Evolutionary conservation across 2,329 filamentous ascomycete species (phyloP).

Genomic region (Myotisia sp.): DNA sequence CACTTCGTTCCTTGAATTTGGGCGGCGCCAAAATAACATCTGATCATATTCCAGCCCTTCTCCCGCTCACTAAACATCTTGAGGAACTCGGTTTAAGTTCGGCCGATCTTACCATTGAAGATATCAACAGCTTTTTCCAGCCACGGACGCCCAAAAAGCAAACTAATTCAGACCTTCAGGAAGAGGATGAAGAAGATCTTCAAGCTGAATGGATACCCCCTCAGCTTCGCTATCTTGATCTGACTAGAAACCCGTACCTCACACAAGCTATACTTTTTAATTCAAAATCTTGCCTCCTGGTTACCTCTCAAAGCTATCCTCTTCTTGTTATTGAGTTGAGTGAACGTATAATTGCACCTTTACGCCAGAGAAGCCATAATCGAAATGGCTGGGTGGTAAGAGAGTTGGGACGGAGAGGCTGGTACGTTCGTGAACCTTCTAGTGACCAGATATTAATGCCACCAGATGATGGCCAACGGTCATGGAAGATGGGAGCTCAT

Average conservation of each 20-base stretch:
- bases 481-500: constrained; percentile 73
- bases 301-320: constrained; percentile 47
- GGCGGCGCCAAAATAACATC: constrained; percentile 58
- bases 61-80: constrained; percentile 53
- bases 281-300: constrained; percentile 41
- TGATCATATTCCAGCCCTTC: constrained; percentile 49
- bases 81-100: constrained; percentile 64
- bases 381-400: constrained; percentile 56
- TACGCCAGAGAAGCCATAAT: constrained; percentile 43
- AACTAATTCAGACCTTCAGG: constrained; percentile 28
- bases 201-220: constrained; percentile 40
- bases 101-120: constrained; percentile 46
- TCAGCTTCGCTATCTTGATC: constrained; percentile 59
- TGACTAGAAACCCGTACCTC: constrained; percentile 51
- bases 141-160: constrained; percentile 10
- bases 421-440: constrained; percentile 41
- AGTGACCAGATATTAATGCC: constrained; percentile 17
- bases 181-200: constrained; percentile 14
- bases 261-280: constrained; percentile 46
- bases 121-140: constrained; percentile 49
- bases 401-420: constrained; percentile 55
- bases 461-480: constrained; percentile 43
- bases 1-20: constrained; percentile 59
- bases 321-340: constrained; percentile 64
- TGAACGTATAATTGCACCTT: constrained; percentile 50